Conservation (phyloP, 495 filamentous ascomycete species). For the Lophiostoma macrostomum region DNA sequence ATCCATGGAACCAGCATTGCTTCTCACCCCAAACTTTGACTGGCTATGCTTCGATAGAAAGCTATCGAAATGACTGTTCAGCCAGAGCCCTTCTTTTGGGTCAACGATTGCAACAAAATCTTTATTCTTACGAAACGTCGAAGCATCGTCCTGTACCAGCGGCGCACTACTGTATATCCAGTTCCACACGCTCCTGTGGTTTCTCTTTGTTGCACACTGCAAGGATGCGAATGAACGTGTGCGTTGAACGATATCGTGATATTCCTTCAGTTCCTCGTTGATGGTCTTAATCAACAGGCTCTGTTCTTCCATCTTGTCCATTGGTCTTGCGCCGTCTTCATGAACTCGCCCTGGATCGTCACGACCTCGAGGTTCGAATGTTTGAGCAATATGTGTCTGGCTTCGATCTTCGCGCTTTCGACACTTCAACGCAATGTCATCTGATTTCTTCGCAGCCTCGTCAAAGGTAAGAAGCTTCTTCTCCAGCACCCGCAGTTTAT, state of each 20-base stretch:
- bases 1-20: conserved; percentile 27
- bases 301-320: neutral
- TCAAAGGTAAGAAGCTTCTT: neutral
- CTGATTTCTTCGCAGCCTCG: neutral
- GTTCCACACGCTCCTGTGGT: conserved; percentile 34
- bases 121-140: conserved; percentile 36
- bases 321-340: no score
- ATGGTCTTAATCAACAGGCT: conserved; percentile 32
- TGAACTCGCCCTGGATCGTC: no score
- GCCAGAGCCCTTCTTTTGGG: conserved; percentile 39
- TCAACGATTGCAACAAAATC: conserved; percentile 43
- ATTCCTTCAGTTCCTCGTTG: conserved; percentile 41
- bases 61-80: conserved; percentile 42
- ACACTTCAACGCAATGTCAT: conserved; percentile 1
- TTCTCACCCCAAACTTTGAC: no score
- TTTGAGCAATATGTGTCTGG: no score
- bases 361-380: no score
- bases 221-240: conserved; percentile 19
- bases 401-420: neutral
- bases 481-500: conserved; percentile 10
- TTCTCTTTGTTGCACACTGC: conserved; percentile 25
- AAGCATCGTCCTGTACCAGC: conserved; percentile 25
- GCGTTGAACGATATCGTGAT: conserved; percentile 29
- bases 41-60: conserved; percentile 22
- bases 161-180: conserved; percentile 38